Percentiles rank a stretch among this genome's conserved stretches.
Evolutionary conservation across 768 basidiomycete genomes (phyloP).

Genomic region (Xerocomellus amylosporus): DNA sequence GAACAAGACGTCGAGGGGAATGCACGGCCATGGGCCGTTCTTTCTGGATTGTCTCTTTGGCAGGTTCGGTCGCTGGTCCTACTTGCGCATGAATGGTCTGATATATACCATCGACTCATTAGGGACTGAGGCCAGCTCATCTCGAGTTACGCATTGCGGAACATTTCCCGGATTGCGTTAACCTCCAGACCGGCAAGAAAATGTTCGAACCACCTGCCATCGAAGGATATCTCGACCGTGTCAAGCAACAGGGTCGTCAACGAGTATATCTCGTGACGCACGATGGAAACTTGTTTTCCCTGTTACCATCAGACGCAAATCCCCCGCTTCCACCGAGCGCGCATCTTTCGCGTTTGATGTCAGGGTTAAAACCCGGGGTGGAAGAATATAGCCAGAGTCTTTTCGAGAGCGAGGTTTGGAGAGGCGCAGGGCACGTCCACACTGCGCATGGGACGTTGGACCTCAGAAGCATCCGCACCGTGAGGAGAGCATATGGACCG

Average conservation of each 20-base stretch:
- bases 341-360: conserved; percentile 32
- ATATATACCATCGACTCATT: neutral
- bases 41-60: conserved; percentile 71
- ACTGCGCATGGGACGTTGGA: conserved; percentile 69
- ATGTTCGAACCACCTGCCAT: conserved; percentile 75
- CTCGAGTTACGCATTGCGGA: conserved; percentile 75
- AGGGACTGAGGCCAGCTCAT: conserved; percentile 45
- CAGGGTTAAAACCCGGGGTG: conserved; percentile 27
- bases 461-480: conserved; percentile 60
- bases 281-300: conserved; percentile 67
- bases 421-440: conserved; percentile 64
- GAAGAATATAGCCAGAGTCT: conserved; percentile 35
- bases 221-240: conserved; percentile 83
- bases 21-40: conserved; percentile 63
- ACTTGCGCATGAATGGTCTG: conserved; percentile 8
- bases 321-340: conserved; percentile 70
- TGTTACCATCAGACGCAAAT: conserved; percentile 49
- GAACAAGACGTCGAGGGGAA: conserved; percentile 63
- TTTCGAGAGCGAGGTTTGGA: conserved; percentile 51
- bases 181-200: conserved; percentile 38
- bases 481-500: conserved; percentile 51
- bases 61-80: conserved; percentile 46
- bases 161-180: conserved; percentile 55
- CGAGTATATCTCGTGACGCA: conserved; percentile 70
- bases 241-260: conserved; percentile 56